phyloP scores from a whole-genome alignment of 169 alveolate species.

The Theileria annulata region DNA sequence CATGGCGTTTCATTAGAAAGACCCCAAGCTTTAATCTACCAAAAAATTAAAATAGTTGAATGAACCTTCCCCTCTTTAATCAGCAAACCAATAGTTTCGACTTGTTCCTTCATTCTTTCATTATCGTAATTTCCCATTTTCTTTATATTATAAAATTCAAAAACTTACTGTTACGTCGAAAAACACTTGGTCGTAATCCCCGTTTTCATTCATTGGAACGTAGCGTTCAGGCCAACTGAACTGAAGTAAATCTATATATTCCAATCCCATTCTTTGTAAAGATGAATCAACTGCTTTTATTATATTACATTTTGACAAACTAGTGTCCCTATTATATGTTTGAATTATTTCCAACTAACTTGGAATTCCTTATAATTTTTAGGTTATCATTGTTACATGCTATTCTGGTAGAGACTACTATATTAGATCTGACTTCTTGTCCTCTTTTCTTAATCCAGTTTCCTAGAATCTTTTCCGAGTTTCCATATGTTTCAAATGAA shows the following conservation, averaged over 20 bases:
- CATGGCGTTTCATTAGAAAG: slow-evolving; percentile 83
- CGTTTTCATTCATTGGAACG: slow-evolving; percentile 77
- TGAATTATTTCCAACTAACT: neutral
- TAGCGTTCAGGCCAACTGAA: slow-evolving; percentile 86
- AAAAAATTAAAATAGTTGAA: neutral
- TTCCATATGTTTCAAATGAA: slow-evolving; percentile 64
- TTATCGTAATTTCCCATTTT: slow-evolving; percentile 1
- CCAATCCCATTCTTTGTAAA: slow-evolving; percentile 70
- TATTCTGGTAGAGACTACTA: slow-evolving; percentile 77
- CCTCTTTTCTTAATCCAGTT: slow-evolving; percentile 71
- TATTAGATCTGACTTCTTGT: slow-evolving; percentile 53
- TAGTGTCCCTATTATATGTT: slow-evolving; percentile 36
- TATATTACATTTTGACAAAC: slow-evolving; percentile 65
- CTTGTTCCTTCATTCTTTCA: slow-evolving; percentile 76
- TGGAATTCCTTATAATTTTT: slow-evolving; percentile 58
- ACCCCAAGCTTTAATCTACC: slow-evolving; percentile 82
- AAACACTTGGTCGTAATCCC: slow-evolving; percentile 74
- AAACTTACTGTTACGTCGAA: slow-evolving; percentile 63
- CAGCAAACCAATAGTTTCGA: slow-evolving; percentile 73
- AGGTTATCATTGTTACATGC: slow-evolving; percentile 70
- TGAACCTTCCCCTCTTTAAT: slow-evolving; percentile 76
- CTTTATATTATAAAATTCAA: neutral
- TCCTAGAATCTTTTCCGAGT: slow-evolving; percentile 73
- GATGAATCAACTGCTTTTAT: slow-evolving; percentile 73
- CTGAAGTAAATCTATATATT: slow-evolving; percentile 80